Base-by-base conservation (phyloP, 2,329 filamentous ascomycete genomes). In the Pseudogymnoascus sp. region DNA sequence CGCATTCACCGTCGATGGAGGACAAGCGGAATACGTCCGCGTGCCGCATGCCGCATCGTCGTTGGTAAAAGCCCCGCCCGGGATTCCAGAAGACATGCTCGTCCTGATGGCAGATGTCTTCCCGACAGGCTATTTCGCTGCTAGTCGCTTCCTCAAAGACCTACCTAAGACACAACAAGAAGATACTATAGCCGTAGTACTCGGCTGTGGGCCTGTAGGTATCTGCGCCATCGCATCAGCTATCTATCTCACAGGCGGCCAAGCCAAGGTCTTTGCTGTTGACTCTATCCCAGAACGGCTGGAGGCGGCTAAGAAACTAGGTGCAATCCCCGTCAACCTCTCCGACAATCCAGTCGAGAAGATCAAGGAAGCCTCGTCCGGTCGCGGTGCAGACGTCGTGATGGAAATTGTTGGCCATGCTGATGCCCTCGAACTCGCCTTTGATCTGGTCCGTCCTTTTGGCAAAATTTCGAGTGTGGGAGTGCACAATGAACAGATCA, bases 401-500 rank as follows among this genome's bases (percentile, higher is more conserved):
- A 81, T 84, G 49, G 82, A 84, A 68, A 81, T 80, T 0, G 83
- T 84, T 0, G 88, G 88, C 0, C 75, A 86, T 64, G 86, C 84
- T 63, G 81, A 84, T 12, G 88, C 88, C 2, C 75, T 90, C 70
- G 81, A 80, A 69, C 88, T 85, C 42, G 87, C 84, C 0, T 90
- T 85, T 73, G 86, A 90, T n/a, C 73, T 90, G 34, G 74, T 90
- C 63, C 80, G 88, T 61, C 87, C 88, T 0, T 91, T 85, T 76
- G 88, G 88, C 5, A 82, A 82, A 34, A 88, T 90, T 68, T 88
- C 85, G 70, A 89, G 86, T 69, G 88, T 91, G 64, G 88, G 88
- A 36, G 34, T 36, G 34, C 34, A 36, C 5, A 90, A 88, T 72
- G 84, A 79, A 40, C 66, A 88, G 84, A 85, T 88, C 65, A 84